phyloP scores from a whole-genome alignment of 257 asterid species.

The Solanum boliviense region DNA sequence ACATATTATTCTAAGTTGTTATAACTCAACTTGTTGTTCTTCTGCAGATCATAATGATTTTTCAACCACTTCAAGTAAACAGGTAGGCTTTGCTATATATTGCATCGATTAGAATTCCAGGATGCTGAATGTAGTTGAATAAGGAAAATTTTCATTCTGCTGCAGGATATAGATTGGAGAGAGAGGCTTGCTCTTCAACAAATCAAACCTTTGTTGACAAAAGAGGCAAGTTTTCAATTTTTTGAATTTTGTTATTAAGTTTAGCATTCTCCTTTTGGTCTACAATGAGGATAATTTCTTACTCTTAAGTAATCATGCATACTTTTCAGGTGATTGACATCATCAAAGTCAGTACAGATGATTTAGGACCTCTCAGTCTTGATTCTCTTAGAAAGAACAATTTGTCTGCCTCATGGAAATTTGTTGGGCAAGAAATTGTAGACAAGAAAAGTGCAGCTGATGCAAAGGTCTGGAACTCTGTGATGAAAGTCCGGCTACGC shows the following conservation, averaged over 20 bases:
- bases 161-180: constrained; percentile 64
- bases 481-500: not conserved
- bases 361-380: constrained; percentile 61
- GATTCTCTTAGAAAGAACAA: constrained; percentile 56
- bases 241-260: not conserved
- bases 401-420: constrained; percentile 73
- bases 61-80: constrained; percentile 22
- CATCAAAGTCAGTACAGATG: constrained; percentile 53
- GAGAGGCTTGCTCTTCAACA: constrained; percentile 52
- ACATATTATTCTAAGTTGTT: not conserved
- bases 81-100: constrained; percentile 28
- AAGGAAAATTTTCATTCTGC: not conserved
- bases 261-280: not conserved
- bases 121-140: constrained; percentile 6
- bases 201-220: constrained; percentile 52
- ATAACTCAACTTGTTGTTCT: not conserved
- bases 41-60: constrained; percentile 37
- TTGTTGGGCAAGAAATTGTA: constrained; percentile 26
- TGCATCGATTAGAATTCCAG: not conserved
- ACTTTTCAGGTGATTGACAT: constrained; percentile 60
- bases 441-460: constrained; percentile 23
- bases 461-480: constrained; percentile 36
- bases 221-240: constrained; percentile 36
- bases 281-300: not conserved
- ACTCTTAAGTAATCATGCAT: not conserved